Evolutionary conservation across 345 rosid species (phyloP).

Genomic region (Linum usitatissimum): DNA sequence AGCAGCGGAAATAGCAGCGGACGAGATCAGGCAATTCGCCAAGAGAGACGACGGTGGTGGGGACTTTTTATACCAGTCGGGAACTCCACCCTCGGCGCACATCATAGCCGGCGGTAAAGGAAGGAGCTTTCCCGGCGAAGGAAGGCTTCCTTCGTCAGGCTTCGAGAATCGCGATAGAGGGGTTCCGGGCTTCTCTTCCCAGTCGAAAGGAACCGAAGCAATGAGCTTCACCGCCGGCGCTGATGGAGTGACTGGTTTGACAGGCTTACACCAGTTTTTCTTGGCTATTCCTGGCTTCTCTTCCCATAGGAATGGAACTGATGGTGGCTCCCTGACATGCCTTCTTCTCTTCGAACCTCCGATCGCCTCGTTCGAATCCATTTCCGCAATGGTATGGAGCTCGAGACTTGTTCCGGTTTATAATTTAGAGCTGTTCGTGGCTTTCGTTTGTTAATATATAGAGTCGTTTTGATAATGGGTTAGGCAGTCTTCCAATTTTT

Average conservation of each 20-base stretch:
- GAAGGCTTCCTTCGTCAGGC: slow-evolving; percentile 12
- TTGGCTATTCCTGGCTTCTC: slow-evolving; percentile 64
- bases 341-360: slow-evolving; percentile 29
- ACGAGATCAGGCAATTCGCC: slow-evolving; percentile 32
- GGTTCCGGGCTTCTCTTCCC: slow-evolving; percentile 73
- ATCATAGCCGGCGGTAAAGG: slow-evolving; percentile 29
- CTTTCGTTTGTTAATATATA: too few species aligned
- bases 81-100: slow-evolving; percentile 15
- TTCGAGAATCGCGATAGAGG: slow-evolving; percentile 33
- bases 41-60: slow-evolving; percentile 31
- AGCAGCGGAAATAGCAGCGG: slow-evolving; percentile 26
- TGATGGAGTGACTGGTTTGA: slow-evolving; percentile 19
- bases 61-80: slow-evolving; percentile 25
- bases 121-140: slow-evolving; percentile 14
- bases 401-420: background rate
- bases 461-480: background rate
- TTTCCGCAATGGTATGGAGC: background rate
- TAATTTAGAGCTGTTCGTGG: background rate
- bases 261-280: slow-evolving; percentile 38
- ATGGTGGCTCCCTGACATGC: slow-evolving; percentile 47
- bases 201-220: slow-evolving; percentile 56
- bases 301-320: slow-evolving; percentile 86
- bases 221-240: slow-evolving; percentile 47
- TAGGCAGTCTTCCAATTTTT: background rate
- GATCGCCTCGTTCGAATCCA: slow-evolving; percentile 23